Base-by-base conservation (phyloP, 2,329 filamentous ascomycete species). In the Botryotinia globosa region DNA sequence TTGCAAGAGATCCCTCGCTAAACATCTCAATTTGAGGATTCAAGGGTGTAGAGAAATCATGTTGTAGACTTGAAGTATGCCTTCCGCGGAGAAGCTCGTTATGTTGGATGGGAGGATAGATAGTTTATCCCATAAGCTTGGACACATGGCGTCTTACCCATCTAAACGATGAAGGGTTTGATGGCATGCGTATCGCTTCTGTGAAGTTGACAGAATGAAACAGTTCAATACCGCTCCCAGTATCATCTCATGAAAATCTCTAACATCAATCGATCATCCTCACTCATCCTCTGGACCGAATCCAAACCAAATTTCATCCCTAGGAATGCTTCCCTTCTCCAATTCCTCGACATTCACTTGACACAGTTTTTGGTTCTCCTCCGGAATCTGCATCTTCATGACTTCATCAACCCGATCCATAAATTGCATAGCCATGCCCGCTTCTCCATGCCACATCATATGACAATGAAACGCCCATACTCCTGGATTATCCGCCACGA, bases 381-480 rank as follows among this genome's bases (percentile, higher is more conserved):
- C 81, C 0, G 87, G 85, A 3, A 89, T 58, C 29, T 78, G 72
- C 81, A 82, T 84, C 14, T 72, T 78, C 42, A 77, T 79, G 74
- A 90, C 79, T 56, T 81, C 80, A 62, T 88, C 85, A 18, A 83
- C 80, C 44, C 85, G 81, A 12, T 84, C 85, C 42, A 88, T 76
- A 71, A 91, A 85, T 79, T 89, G 87, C 88, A 90, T 90, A 45
- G 85, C 73, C 82, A 89, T 83, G 1, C 88, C 87, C 1, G 87
- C 85, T 75, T 88, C 87, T 0, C 84, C 83, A 76, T 90, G 88
- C 88, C 88, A 90, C 0, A 83, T 82, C 73, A 88, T 85, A 75
- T 89, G 87, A 75, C 87, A 89, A 77, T 89, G 87, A 34, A 89
- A 84, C 0, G 85, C 83, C 87, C 88, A 89, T 2, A 87, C 75